Evolutionary conservation across 768 basidiomycete genomes (phyloP).

Genomic region (Imleria badia): DNA sequence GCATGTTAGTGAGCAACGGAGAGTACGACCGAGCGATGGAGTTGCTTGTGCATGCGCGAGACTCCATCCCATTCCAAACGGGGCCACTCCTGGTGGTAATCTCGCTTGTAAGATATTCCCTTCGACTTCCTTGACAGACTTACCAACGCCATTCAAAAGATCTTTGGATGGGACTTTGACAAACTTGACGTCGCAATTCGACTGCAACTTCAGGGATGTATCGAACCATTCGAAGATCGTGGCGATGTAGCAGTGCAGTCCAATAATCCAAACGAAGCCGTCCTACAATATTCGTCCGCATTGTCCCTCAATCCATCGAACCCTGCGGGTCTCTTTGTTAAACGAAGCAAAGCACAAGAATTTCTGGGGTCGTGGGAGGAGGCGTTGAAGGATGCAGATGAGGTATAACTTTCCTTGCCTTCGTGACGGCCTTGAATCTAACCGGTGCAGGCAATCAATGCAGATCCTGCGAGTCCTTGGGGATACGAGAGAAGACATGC

Average conservation of each 20-base stretch:
- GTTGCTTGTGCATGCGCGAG: too few species aligned
- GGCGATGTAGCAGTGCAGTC: not conserved
- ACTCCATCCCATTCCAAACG: too few species aligned
- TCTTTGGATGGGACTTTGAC: too few species aligned
- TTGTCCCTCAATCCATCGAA: not conserved
- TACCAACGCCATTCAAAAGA: too few species aligned
- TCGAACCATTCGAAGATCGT: not conserved
- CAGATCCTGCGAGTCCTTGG: not conserved
- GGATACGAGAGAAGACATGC: slow-evolving; percentile 4
- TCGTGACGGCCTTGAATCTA: not conserved
- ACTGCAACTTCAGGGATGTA: not conserved
- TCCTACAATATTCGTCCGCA: slow-evolving; percentile 1
- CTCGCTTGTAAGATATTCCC: too few species aligned
- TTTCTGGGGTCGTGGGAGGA: not conserved
- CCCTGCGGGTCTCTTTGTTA: not conserved
- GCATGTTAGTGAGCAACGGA: too few species aligned
- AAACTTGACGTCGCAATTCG: too few species aligned
- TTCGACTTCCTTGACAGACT: too few species aligned
- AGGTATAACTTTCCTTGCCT: not conserved
- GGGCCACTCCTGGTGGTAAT: too few species aligned
- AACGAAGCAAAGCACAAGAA: slow-evolving; percentile 1
- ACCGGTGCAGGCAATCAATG: not conserved
- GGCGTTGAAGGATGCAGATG: slow-evolving; percentile 15
- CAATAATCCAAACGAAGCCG: not conserved
- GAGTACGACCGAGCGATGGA: too few species aligned